Base-by-base conservation (phyloP, 139 green algal species). In the Tetradesmus lagerheimii region DNA sequence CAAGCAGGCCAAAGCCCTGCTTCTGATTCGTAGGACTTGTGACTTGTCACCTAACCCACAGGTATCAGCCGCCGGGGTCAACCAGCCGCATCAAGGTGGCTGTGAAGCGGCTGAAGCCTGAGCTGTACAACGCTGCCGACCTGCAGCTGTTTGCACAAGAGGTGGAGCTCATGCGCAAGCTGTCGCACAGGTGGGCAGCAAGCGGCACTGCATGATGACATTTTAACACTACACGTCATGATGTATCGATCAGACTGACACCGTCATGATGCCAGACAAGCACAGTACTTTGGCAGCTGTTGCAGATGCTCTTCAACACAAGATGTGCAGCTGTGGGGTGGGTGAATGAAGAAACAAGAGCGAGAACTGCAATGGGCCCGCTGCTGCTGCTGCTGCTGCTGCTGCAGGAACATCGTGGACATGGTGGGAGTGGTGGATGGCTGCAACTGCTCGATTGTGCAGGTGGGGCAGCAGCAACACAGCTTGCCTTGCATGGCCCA, bases 331-430 rank as follows among this genome's bases (percentile, higher is more conserved):
- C n/a, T n/a, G n/a, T n/a, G n/a, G n/a, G n/a, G n/a, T n/a, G n/a
- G n/a, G n/a, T n/a, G n/a, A n/a, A n/a, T n/a, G n/a, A n/a, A n/a
- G n/a, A n/a, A n/a, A n/a, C n/a, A n/a, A n/a, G n/a, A n/a, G n/a
- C n/a, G n/a, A n/a, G n/a, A n/a, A n/a, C n/a, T n/a, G n/a, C n/a
- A n/a, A n/a, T n/a, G n/a, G n/a, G n/a, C n/a, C 45, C 45, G 45
- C 45, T 57, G 45, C 57, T 71, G 57, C 16, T 71, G 74, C 31
- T 39, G 34, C 15, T 80, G 74, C 74, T 29, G 74, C n/a, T 38
- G 74, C 74, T 86, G 50, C 85, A 89, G 85, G n/a, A 90, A 90
- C 86, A 90, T 90, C 38, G 86, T 90, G 43, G 86, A 47, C 75
- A 75, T 90, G 45, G 78, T 90, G 34, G 86, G 86, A 1, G 86